Percentiles rank a stretch among this genome's conserved stretches.
Conservation (phyloP, 2,329 filamentous ascomycete species). For the Coniochaeta sp. region DNA sequence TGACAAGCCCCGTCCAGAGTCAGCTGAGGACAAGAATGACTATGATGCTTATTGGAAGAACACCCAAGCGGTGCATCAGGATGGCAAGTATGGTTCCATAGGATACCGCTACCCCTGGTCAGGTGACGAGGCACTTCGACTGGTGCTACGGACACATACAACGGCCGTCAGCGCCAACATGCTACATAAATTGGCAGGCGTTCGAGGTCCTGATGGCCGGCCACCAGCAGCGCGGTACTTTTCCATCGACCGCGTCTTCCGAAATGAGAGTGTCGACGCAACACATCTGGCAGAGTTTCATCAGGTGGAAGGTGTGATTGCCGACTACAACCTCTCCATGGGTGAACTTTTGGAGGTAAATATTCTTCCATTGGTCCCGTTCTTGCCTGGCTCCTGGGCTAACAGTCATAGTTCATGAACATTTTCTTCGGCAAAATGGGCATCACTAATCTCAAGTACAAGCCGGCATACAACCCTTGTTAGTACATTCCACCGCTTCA, state of each 20-base stretch:
- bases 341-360: slow-evolving; percentile 75
- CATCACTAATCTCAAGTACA: slow-evolving; percentile 79
- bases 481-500: not conserved
- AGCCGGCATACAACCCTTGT: slow-evolving; percentile 63
- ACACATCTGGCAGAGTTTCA: slow-evolving; percentile 98
- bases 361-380: not conserved
- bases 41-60: slow-evolving; percentile 86
- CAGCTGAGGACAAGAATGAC: slow-evolving; percentile 51
- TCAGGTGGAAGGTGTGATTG: slow-evolving; percentile 97
- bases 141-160: slow-evolving; percentile 93
- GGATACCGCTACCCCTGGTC: slow-evolving; percentile 96
- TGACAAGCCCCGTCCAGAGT: slow-evolving; percentile 55
- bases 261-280: slow-evolving; percentile 93
- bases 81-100: slow-evolving; percentile 88
- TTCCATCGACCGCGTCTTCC: slow-evolving; percentile 95
- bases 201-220: slow-evolving; percentile 64
- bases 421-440: slow-evolving; percentile 97
- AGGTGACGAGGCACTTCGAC: slow-evolving; percentile 73
- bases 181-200: slow-evolving; percentile 79
- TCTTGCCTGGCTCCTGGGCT: slow-evolving; percentile 44
- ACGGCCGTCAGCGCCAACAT: slow-evolving; percentile 88
- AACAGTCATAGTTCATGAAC: slow-evolving; percentile 65
- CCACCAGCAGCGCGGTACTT: slow-evolving; percentile 80
- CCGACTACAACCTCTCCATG: slow-evolving; percentile 86
- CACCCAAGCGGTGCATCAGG: slow-evolving; percentile 77